phyloP scores from a whole-genome alignment of 257 asterid species.

The Solanum pimpinellifolium region DNA sequence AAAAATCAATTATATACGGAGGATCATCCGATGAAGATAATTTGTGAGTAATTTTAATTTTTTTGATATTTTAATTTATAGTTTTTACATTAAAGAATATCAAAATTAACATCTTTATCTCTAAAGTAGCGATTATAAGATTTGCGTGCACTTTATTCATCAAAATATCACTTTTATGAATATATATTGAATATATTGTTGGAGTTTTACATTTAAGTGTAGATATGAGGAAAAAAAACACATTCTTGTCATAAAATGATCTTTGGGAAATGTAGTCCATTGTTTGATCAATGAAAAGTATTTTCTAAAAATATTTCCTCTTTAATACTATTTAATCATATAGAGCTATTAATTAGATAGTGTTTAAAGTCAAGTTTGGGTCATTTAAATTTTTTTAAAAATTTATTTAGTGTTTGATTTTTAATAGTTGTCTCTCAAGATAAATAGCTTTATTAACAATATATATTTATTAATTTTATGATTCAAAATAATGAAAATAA shows the following conservation, averaged over 20 bases:
- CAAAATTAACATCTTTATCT: too few relatives aligned
- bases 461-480: too few relatives aligned
- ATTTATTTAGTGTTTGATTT: too few relatives aligned
- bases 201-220: background rate
- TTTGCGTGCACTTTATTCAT: too few relatives aligned
- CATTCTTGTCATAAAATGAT: background rate
- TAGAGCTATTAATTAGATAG: background rate
- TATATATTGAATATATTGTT: too few relatives aligned
- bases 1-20: constrained; percentile 42
- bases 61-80: background rate
- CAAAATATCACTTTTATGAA: too few relatives aligned
- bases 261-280: background rate
- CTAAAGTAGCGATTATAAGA: background rate
- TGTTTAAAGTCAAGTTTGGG: background rate
- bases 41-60: constrained; percentile 28
- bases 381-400: background rate
- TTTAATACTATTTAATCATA: background rate
- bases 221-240: background rate
- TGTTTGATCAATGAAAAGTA: background rate
- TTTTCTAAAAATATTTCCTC: background rate
- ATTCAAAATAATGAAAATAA: too few relatives aligned
- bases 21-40: constrained; percentile 49
- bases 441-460: too few relatives aligned
- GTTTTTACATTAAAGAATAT: background rate
- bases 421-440: background rate